Evolutionary conservation across 257 asterid genomes (phyloP).

Genomic region (Voacanga thouarsii): DNA sequence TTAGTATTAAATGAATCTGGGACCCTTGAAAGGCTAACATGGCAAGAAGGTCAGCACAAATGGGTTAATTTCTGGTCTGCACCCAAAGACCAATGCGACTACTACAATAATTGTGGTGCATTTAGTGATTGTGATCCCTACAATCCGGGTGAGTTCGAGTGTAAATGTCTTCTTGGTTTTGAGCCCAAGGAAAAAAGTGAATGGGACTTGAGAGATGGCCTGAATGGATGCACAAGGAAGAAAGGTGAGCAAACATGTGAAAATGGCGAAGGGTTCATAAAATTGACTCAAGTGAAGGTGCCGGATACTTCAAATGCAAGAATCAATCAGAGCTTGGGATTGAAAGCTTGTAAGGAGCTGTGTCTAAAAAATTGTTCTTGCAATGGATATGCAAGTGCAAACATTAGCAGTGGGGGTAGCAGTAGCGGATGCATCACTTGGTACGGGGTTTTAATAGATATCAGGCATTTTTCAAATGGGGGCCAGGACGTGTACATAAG

Average conservation of each 20-base stretch:
- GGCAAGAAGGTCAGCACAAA: conserved; percentile 21
- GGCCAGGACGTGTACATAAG: conserved; percentile 35
- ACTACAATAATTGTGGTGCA: conserved; percentile 27
- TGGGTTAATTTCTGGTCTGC: conserved; percentile 35
- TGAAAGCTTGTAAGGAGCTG: conserved; percentile 22
- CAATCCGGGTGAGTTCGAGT: conserved; percentile 26
- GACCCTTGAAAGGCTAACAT: conserved; percentile 21
- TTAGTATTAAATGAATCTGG: conserved; percentile 35
- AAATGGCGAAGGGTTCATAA: conserved; percentile 24
- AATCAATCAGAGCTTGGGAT: conserved; percentile 21
- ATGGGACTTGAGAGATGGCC: conserved; percentile 34
- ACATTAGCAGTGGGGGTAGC: conserved; percentile 29
- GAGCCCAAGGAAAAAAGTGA: conserved; percentile 27
- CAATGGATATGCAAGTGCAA: conserved; percentile 30
- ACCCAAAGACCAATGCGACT: conserved; percentile 30
- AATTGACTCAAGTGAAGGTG: conserved; percentile 21
- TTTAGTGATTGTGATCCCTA: conserved; percentile 21
- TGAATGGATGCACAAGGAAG: conserved; percentile 32
- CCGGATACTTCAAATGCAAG: conserved; percentile 31
- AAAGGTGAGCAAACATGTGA: conserved; percentile 17
- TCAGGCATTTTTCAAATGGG: conserved; percentile 29
- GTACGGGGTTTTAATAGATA: conserved; percentile 33
- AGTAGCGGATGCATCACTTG: conserved; percentile 42
- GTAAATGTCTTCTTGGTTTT: conserved; percentile 38
- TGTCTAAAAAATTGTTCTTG: conserved; percentile 39